Evolutionary conservation across 495 filamentous ascomycete species (phyloP).

Genomic region (Hamigera avellanea): DNA sequence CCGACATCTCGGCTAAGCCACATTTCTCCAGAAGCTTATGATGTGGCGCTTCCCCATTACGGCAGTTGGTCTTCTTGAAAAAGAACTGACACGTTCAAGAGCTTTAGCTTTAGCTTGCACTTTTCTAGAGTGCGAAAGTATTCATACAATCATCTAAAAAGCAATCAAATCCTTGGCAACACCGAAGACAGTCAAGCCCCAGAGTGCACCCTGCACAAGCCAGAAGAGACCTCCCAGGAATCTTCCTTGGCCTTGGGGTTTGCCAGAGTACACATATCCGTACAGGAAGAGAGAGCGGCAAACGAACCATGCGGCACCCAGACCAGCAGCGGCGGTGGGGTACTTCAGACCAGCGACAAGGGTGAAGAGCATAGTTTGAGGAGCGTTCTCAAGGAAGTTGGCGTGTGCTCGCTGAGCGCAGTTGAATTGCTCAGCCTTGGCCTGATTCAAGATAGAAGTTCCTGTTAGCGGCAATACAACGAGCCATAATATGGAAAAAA

Average conservation of each 20-base stretch:
- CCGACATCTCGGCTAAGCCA: too few relatives aligned
- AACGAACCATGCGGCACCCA: conserved; percentile 46
- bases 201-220: conserved; percentile 32
- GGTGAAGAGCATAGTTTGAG: conserved; percentile 43
- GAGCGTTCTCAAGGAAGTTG: conserved; percentile 58
- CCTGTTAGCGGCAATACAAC: too few relatives aligned
- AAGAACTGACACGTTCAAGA: too few relatives aligned
- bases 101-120: too few relatives aligned
- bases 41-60: too few relatives aligned
- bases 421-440: conserved; percentile 42
- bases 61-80: too few relatives aligned
- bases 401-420: conserved; percentile 63
- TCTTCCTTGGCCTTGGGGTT: conserved; percentile 37
- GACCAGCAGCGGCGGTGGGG: conserved; percentile 38
- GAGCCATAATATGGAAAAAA: too few relatives aligned
- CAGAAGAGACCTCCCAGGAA: conserved; percentile 23
- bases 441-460: conserved; percentile 7
- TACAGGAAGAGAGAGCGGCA: conserved; percentile 41
- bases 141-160: too few relatives aligned
- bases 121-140: too few relatives aligned
- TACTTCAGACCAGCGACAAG: conserved; percentile 47
- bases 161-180: conserved; percentile 24
- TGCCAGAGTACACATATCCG: conserved; percentile 45
- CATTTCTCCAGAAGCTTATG: too few relatives aligned
- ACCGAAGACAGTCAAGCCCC: conserved; percentile 33